phyloP scores from a whole-genome alignment of 441 rosid species.

The Brassica balearica region DNA sequence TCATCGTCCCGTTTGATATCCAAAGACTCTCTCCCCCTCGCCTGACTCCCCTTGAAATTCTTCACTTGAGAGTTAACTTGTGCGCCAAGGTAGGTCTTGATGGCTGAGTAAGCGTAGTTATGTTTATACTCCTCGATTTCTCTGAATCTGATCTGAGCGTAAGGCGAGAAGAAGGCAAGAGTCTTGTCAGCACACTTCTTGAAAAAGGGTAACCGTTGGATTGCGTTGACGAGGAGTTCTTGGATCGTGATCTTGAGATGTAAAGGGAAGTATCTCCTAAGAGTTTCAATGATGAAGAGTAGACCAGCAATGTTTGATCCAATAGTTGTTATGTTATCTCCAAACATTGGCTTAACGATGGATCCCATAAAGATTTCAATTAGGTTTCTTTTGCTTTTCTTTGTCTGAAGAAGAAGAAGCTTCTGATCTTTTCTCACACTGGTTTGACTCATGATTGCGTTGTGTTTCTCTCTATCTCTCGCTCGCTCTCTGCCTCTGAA shows the following conservation, averaged over 20 bases:
- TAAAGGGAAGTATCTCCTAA: slow-evolving; percentile 32
- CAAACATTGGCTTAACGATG: slow-evolving; percentile 24
- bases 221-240: slow-evolving; percentile 16
- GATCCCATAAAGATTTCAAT: slow-evolving; percentile 15
- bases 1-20: slow-evolving; percentile 28
- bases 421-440: not conserved
- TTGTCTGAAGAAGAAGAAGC: not conserved
- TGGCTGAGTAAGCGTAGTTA: slow-evolving; percentile 28
- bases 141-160: slow-evolving; percentile 19
- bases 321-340: slow-evolving; percentile 14
- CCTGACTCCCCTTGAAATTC: slow-evolving; percentile 24
- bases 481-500: not conserved
- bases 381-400: not conserved
- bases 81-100: slow-evolving; percentile 36
- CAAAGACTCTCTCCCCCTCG: slow-evolving; percentile 21
- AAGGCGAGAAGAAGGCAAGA: slow-evolving; percentile 25
- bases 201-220: slow-evolving; percentile 31
- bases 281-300: slow-evolving; percentile 31
- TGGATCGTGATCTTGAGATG: slow-evolving; percentile 22
- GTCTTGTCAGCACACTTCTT: slow-evolving; percentile 36
- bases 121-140: slow-evolving; percentile 19
- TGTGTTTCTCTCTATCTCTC: not conserved
- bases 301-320: slow-evolving; percentile 34
- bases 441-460: slow-evolving; percentile 12
- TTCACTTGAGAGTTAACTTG: slow-evolving; percentile 33